Base-by-base conservation (phyloP, 1,284 basidiomycete species). In the Cystobasidium slooffiae region DNA sequence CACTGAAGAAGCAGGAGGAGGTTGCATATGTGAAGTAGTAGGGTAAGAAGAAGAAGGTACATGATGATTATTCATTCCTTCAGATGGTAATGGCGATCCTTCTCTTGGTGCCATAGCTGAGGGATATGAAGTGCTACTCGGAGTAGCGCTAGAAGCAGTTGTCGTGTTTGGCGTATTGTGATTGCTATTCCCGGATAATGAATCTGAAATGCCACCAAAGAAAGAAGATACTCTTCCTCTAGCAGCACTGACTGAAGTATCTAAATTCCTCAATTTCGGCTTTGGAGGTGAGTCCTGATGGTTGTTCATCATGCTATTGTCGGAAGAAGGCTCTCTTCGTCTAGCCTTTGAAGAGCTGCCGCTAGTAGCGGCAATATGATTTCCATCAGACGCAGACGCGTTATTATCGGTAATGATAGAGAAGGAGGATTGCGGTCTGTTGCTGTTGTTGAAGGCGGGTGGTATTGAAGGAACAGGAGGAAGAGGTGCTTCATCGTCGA, bases 171-270 rank as follows among this genome's bases (percentile, higher is more conserved):
- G 46, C 18, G 16, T 44, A 37, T 44, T 62, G 39, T n/a, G 10
- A 24, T 24, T 63, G 43, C n/a, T 63, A 41, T 31, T 20, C 1
- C 22, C 22, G 1, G 47, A 14, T 51, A 51, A 16, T 51, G 47
- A 51, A 47, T 63, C 61, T n/a, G 61, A 63, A 14, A 63, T 18
- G 4, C 61, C 61, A n/a, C 61, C 61, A 63, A 63, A 63, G 46
- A 63, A 63, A 6, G 61, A 63, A 12, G 61, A 63, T 16, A 63
- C 61, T 49, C 31, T 63, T 8, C 46, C 47, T 47, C 61, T 46
- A 46, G 61, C 46, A 47, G 43, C 46, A 12, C 31, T 37, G 37
- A 49, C 47, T 16, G 43, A 49, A 8, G 61, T 63, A 49, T 63
- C 61, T 31, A 63, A 31, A 24, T 63, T 63, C 22, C 61, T 46